Base-by-base conservation (phyloP, 192 early-diverging fungal genomes). In the Rhizoclosmatium globosum region DNA sequence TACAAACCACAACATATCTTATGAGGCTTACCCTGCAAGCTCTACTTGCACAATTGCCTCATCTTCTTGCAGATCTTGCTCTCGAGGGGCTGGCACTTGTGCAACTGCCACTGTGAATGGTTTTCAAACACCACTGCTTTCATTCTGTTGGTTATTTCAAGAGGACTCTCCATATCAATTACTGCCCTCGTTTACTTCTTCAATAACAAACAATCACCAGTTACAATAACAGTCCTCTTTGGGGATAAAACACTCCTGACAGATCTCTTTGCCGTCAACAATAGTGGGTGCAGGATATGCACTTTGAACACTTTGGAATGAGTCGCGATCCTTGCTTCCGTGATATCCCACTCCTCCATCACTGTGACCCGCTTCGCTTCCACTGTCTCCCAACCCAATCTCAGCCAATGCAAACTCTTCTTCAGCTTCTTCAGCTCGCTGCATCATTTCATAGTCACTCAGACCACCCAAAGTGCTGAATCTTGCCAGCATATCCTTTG, bases 401-500 rank as follows among this genome's bases (percentile, higher is more conserved):
- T 53, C 46, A 11, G 39, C 64, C 17, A 42, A 21, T 38, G 21
- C 74, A 47, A 47, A 47, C 39, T 67, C 74, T 15, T 76, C 74
- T 15, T 76, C 74, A 11, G 66, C 48, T 4, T 4, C 48, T 43
- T 76, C 46, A 15, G 74, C 74, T 31, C 44, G 60, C 31, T 46
- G 11, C 41, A 66, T 61, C 45, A 76, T 17, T 31, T 76, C 74
- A 15, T n/a, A 6, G 46, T 76, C 74, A 15, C 62, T 76, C 45
- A 76, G 11, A 19, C n/a, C 17, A 44, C 60, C 47, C 75, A 85
- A 64, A 2, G 47, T 45, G 2, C 53, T 61, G 41, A 82, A 85
- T 53, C 80, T 42, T 71, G 67, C 75, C 23, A 85, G 45, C 85
- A 85, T 85, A 41, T 85, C 83, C 64, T 70, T 60, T 3, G 83